phyloP scores from a whole-genome alignment of 2,329 filamentous ascomycete genomes.

The Sporothrix phasma region DNA sequence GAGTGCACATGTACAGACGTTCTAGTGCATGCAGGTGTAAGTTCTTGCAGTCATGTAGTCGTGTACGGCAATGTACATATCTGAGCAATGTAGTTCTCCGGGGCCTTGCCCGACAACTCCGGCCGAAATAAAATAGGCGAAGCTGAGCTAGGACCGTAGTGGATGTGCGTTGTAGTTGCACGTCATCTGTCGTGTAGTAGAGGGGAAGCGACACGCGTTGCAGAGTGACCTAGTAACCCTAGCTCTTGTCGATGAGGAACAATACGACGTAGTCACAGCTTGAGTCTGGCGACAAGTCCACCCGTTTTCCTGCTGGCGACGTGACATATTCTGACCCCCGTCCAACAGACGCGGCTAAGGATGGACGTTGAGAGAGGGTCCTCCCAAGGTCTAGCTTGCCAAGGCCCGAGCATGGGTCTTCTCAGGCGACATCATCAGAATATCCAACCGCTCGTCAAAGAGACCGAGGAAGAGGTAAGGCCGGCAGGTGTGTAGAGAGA shows the following conservation, averaged over 20 bases:
- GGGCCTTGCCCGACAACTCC: not conserved
- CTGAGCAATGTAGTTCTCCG: not conserved
- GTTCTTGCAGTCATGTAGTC: no score
- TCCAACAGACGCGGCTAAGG: not conserved
- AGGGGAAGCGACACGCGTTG: no score
- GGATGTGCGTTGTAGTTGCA: no score
- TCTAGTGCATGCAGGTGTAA: not conserved
- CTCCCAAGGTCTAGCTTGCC: no score
- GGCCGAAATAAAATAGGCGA: not conserved
- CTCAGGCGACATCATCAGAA: no score
- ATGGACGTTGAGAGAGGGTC: no score
- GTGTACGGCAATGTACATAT: not conserved
- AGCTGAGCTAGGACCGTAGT: not conserved
- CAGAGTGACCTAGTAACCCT: no score
- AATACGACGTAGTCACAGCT: no score
- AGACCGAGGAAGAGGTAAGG: not conserved
- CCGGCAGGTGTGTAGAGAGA: not conserved
- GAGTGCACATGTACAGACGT: not conserved
- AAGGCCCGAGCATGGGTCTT: no score
- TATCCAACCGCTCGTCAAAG: no score
- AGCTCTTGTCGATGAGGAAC: no score
- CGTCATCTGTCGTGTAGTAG: not conserved
- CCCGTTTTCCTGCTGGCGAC: not conserved
- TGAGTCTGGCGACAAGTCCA: no score
- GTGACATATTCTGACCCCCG: not conserved